These are phyloP conservation scores for Solanum ahanhuiri DNA, from an alignment of 257 asterid species.

Conservation along the genomic window DNA sequence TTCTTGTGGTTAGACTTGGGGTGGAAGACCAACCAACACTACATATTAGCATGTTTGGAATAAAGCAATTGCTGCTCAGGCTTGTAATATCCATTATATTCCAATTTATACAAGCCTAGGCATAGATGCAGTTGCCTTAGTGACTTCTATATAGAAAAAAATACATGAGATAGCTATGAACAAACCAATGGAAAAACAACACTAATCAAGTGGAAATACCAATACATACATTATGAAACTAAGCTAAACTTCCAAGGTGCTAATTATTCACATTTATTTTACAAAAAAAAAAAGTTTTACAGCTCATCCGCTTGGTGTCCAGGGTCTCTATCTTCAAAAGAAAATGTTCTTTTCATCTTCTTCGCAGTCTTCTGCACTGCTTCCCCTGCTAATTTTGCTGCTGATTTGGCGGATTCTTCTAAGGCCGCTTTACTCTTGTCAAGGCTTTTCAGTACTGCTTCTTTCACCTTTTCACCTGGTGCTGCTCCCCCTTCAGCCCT, in stretches of 20 bases:
- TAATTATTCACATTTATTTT: background rate
- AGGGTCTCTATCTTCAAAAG: background rate
- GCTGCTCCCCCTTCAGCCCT: background rate
- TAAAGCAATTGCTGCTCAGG: background rate
- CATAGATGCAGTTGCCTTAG: background rate
- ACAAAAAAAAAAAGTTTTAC: background rate
- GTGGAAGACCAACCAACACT: background rate
- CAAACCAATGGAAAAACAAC: background rate
- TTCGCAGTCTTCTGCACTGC: background rate
- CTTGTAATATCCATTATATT: background rate
- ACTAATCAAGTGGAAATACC: background rate
- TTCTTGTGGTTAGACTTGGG: background rate
- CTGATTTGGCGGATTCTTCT: conserved; percentile 22
- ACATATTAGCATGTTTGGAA: background rate
- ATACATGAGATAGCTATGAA: background rate
- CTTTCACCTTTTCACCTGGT: conserved; percentile 20
- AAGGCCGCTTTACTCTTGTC: conserved; percentile 18
- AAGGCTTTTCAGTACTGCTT: conserved; percentile 29
- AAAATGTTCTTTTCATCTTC: conserved; percentile 7
- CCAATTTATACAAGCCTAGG: background rate
- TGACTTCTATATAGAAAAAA: background rate
- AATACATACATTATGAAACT: background rate
- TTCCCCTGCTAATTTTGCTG: conserved; percentile 10
- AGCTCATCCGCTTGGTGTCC: conserved; percentile 3
- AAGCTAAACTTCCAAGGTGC: background rate